These are phyloP conservation scores for Arthrobotrys conoides DNA, from an alignment of 2,329 filamentous ascomycete species.

Conservation along the genomic window DNA sequence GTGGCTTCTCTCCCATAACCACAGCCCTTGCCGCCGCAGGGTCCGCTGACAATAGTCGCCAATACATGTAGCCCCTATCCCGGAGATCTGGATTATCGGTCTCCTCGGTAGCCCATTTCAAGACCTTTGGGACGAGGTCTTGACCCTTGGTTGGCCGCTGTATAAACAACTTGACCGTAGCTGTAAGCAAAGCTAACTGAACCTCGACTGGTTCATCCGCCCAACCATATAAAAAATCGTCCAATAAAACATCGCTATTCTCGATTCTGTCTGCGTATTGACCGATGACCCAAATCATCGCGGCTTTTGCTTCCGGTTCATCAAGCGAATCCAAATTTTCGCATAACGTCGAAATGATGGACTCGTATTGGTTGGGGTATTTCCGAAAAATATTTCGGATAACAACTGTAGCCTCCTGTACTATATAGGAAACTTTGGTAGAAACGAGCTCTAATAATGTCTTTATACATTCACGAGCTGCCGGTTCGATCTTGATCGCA, in stretches of 20 bases:
- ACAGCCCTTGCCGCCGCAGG: constrained; percentile 87
- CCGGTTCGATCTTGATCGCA: constrained; percentile 98
- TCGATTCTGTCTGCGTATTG: constrained; percentile 98
- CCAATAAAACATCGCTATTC: constrained; percentile 91
- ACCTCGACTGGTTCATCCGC: constrained; percentile 95
- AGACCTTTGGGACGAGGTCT: constrained; percentile 89
- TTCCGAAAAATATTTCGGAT: constrained; percentile 99
- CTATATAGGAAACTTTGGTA: constrained; percentile 98
- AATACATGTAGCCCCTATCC: constrained; percentile 99
- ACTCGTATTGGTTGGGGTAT: constrained; percentile 98
- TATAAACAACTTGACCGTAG: constrained; percentile 97
- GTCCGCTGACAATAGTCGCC: constrained; percentile 93
- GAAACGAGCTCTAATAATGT: constrained; percentile 91
- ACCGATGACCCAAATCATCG: constrained; percentile 99
- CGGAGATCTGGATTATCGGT: constrained; percentile 98
- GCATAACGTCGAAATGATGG: constrained; percentile 94
- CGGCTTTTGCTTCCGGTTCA: constrained; percentile 96
- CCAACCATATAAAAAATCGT: constrained; percentile 95
- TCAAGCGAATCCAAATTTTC: constrained; percentile 96
- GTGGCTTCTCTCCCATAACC: constrained; percentile 97
- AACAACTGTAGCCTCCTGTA: constrained; percentile 97
- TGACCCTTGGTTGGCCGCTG: constrained; percentile 95
- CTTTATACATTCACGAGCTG: constrained; percentile 90
- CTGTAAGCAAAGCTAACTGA: constrained; percentile 91
- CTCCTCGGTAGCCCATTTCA: constrained; percentile 99